Evolutionary conservation across 441 rosid species (phyloP).

Genomic region (Theobroma grandiflorum): DNA sequence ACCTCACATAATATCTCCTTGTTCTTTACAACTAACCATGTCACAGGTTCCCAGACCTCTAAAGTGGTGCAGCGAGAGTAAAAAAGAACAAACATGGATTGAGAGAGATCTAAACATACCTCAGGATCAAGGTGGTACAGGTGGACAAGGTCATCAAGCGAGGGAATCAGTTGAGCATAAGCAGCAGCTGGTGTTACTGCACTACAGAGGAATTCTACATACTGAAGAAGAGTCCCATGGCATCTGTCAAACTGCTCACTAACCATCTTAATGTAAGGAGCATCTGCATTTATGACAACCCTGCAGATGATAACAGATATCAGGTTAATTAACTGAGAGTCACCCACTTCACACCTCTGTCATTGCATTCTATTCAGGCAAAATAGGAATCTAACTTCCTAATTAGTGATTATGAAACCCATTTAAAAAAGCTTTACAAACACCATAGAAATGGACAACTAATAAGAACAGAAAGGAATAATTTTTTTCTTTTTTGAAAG

Average conservation of each 20-base stretch:
- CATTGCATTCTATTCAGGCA: background rate
- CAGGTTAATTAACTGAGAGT: background rate
- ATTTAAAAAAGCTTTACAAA: constrained; percentile 13
- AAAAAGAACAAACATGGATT: constrained; percentile 25
- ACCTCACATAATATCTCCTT: constrained; percentile 10
- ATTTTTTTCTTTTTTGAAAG: no score
- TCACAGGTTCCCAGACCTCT: constrained; percentile 2
- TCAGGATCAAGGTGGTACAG: constrained; percentile 97
- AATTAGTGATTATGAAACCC: background rate
- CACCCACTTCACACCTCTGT: background rate
- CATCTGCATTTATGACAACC: constrained; percentile 92
- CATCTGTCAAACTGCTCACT: constrained; percentile 99
- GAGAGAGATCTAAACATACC: constrained; percentile 52
- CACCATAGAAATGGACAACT: constrained; percentile 4
- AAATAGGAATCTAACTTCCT: background rate
- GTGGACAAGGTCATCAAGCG: constrained; percentile 93
- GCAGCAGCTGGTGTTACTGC: constrained; percentile 85
- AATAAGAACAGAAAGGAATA: background rate
- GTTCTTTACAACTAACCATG: background rate
- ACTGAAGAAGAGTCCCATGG: constrained; percentile 99
- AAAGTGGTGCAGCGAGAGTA: constrained; percentile 27
- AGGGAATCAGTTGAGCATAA: constrained; percentile 87
- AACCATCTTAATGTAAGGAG: constrained; percentile 99
- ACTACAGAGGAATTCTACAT: constrained; percentile 93
- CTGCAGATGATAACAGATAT: constrained; percentile 55